A percentile compares a stretch with the other conserved stretches of the same genome.
These are phyloP conservation scores for Pyrenopolyporus hunteri DNA, from an alignment of 495 filamentous ascomycete genomes.

Conservation along the genomic window DNA sequence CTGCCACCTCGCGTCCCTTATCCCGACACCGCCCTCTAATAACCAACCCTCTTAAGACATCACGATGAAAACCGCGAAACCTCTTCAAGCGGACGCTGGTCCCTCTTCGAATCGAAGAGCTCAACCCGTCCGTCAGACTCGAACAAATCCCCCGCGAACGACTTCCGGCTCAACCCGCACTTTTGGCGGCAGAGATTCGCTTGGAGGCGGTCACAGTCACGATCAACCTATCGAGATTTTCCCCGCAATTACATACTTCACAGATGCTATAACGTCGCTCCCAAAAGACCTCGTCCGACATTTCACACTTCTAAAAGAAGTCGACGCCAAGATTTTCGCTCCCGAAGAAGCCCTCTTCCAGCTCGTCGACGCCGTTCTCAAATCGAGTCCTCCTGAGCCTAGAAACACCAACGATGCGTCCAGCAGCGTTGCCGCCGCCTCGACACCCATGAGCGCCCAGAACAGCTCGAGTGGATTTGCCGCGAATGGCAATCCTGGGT, in stretches of 20 bases:
- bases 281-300: slow-evolving; percentile 94
- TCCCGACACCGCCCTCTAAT: slow-evolving; percentile 8
- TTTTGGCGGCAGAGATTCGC: slow-evolving; percentile 47
- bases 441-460: slow-evolving; percentile 52
- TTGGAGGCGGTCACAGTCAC: slow-evolving; percentile 49
- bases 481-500: slow-evolving; percentile 41
- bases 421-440: slow-evolving; percentile 48
- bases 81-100: slow-evolving; percentile 47
- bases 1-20: slow-evolving; percentile 1
- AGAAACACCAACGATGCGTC: slow-evolving; percentile 50
- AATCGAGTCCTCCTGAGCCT: slow-evolving; percentile 58
- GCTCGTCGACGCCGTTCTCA: slow-evolving; percentile 70
- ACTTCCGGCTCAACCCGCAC: slow-evolving; percentile 51
- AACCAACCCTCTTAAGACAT: slow-evolving; percentile 1
- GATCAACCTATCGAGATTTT: slow-evolving; percentile 71
- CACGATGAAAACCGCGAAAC: slow-evolving; percentile 61
- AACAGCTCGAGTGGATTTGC: slow-evolving; percentile 50
- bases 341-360: slow-evolving; percentile 74
- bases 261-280: slow-evolving; percentile 88
- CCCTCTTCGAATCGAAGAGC: slow-evolving; percentile 58
- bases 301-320: slow-evolving; percentile 93
- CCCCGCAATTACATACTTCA: slow-evolving; percentile 92
- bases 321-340: slow-evolving; percentile 89
- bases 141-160: slow-evolving; percentile 59
- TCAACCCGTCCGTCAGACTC: slow-evolving; percentile 65